Percentiles rank a stretch among this genome's conserved stretches.
These are phyloP conservation scores for Lentinula raphanica DNA, from an alignment of 768 basidiomycete species.

Conservation along the genomic window DNA sequence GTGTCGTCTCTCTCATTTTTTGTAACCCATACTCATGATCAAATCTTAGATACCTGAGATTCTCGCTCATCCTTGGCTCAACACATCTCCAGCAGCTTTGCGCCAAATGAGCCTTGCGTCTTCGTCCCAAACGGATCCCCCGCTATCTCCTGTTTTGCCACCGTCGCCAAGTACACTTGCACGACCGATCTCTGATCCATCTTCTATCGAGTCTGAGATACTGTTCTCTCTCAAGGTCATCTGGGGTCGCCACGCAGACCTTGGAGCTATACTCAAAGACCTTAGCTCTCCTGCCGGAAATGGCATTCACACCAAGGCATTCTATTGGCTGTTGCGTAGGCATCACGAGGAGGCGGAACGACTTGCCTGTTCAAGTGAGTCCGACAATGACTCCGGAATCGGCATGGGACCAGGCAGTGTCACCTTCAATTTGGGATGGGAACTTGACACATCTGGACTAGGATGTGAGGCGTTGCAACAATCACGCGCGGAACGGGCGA, in stretches of 20 bases:
- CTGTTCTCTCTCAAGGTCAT: slow-evolving; percentile 76
- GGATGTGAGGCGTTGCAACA: slow-evolving; percentile 20
- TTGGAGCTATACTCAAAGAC: slow-evolving; percentile 53
- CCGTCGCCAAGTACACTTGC: slow-evolving; percentile 68
- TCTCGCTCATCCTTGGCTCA: slow-evolving; percentile 79
- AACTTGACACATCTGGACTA: slow-evolving; percentile 23
- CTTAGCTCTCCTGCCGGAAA: slow-evolving; percentile 64
- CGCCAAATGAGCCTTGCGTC: slow-evolving; percentile 13
- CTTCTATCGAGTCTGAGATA: slow-evolving; percentile 71
- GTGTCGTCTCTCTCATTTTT: slow-evolving; percentile 5
- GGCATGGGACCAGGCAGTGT: slow-evolving; percentile 19
- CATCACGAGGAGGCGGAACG: slow-evolving; percentile 65
- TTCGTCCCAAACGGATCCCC: not conserved
- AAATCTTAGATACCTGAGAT: slow-evolving; percentile 75
- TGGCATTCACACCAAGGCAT: slow-evolving; percentile 78
- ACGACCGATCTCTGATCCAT: slow-evolving; percentile 59
- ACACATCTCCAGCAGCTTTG: slow-evolving; percentile 27
- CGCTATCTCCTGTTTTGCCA: slow-evolving; percentile 35
- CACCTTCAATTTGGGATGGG: slow-evolving; percentile 35
- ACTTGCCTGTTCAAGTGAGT: slow-evolving; percentile 32
- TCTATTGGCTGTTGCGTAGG: slow-evolving; percentile 77
- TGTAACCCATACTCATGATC: not conserved
- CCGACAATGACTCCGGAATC: slow-evolving; percentile 9
- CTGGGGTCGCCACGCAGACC: slow-evolving; percentile 72
- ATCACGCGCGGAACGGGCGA: slow-evolving; percentile 18